Evolutionary conservation across 192 early-diverging fungal species (phyloP).

Genomic region (Gamsiella multidivaricata): DNA sequence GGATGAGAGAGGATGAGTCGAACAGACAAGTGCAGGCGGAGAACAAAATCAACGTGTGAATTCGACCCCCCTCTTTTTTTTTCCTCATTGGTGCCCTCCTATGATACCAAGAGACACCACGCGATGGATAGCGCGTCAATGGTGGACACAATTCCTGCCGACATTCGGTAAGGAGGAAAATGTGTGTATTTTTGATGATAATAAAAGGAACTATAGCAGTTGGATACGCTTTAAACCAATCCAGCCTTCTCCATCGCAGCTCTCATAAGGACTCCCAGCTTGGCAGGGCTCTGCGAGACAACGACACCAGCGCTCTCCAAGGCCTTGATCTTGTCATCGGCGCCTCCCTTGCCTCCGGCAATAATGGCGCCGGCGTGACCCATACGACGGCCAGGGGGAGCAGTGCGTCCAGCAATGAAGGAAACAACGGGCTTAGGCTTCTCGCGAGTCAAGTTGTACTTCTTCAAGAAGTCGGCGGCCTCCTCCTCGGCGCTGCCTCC

Average conservation of each 20-base stretch:
- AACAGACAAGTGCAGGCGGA: neutral
- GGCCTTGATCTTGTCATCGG: conserved; percentile 98
- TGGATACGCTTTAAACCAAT: conserved; percentile 31
- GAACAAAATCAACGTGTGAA: no score
- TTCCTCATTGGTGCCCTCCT: no score
- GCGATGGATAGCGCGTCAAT: neutral
- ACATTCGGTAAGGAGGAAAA: neutral
- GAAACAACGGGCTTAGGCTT: conserved; percentile 98
- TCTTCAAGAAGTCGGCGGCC: conserved; percentile 95
- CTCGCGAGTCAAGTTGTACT: conserved; percentile 89
- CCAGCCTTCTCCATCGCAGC: conserved; percentile 67
- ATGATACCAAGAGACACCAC: neutral
- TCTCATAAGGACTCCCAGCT: conserved; percentile 92
- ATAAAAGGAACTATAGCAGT: neutral
- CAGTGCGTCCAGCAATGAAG: conserved; percentile 99
- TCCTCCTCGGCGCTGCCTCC: conserved; percentile 99
- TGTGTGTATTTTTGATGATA: conserved; percentile 1
- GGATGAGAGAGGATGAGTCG: neutral
- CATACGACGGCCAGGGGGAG: conserved; percentile 99
- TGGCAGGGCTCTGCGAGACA: conserved; percentile 94
- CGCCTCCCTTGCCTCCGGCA: conserved; percentile 98
- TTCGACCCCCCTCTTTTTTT: no score
- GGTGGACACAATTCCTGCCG: neutral
- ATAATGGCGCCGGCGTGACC: conserved; percentile 99
- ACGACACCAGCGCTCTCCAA: conserved; percentile 92